Conservation (phyloP, 352 stramenopile genomes). For the Globisporangium uncinulatum region DNA sequence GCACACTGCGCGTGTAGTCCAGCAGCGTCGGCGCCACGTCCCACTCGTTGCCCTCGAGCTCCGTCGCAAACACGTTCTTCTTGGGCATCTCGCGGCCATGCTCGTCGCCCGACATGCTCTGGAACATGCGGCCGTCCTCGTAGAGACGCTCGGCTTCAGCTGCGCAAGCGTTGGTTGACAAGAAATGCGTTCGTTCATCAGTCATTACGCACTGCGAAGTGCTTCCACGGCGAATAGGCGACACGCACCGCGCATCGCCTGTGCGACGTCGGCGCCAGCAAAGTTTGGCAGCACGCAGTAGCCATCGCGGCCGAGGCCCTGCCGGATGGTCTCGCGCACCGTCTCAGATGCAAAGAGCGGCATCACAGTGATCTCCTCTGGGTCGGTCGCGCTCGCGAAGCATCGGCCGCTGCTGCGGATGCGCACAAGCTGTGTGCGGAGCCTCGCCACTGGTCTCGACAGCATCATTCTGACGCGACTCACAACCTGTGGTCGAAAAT, state of each 20-base stretch:
- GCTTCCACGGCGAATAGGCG: background rate
- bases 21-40: slow-evolving; percentile 39
- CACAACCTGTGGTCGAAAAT: background rate
- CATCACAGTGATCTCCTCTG: slow-evolving; percentile 32
- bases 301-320: slow-evolving; percentile 30
- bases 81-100: slow-evolving; percentile 33
- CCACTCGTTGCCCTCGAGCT: slow-evolving; percentile 45
- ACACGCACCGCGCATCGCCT: slow-evolving; percentile 29
- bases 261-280: slow-evolving; percentile 28
- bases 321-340: slow-evolving; percentile 30
- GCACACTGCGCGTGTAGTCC: slow-evolving; percentile 46
- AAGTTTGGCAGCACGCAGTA: slow-evolving; percentile 39
- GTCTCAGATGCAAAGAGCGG: slow-evolving; percentile 31
- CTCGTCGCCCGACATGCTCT: slow-evolving; percentile 41
- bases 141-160: slow-evolving; percentile 38
- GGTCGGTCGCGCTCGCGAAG: slow-evolving; percentile 9
- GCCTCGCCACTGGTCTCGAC: background rate
- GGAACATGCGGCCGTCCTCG: slow-evolving; percentile 44
- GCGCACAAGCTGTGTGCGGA: background rate
- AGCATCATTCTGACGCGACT: background rate
- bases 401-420: background rate
- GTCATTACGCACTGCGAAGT: background rate
- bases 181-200: background rate
- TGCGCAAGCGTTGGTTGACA: background rate
- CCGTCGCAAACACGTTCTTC: slow-evolving; percentile 41